Evolutionary conservation across 345 rosid species (phyloP).

Genomic region (Euclidium syriacum): DNA sequence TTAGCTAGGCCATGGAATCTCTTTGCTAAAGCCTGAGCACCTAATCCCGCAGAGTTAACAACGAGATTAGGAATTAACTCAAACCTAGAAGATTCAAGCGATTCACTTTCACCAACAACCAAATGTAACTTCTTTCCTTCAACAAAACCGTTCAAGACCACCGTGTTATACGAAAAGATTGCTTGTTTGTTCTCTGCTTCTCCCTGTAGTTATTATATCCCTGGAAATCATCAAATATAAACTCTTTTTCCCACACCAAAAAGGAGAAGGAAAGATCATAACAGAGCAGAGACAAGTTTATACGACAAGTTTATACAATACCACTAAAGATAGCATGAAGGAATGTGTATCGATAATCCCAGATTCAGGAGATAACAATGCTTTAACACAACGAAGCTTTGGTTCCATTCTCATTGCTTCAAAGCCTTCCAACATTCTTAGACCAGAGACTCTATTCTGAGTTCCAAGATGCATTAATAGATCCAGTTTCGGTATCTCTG

Average conservation of each 20-base stretch:
- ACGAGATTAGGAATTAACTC: slow-evolving; percentile 57
- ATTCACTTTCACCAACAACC: slow-evolving; percentile 43
- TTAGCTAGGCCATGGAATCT: slow-evolving; percentile 51
- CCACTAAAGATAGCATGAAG: slow-evolving; percentile 80
- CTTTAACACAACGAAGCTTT: slow-evolving; percentile 66
- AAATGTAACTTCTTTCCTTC: slow-evolving; percentile 53
- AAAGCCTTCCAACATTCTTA: slow-evolving; percentile 66
- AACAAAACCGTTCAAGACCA: slow-evolving; percentile 57
- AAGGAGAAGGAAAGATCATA: neutral
- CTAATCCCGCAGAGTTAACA: slow-evolving; percentile 80
- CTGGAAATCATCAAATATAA: slow-evolving; percentile 40
- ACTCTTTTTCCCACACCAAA: slow-evolving; percentile 18
- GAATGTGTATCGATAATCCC: slow-evolving; percentile 83
- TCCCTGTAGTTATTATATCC: slow-evolving; percentile 49
- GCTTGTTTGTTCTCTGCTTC: slow-evolving; percentile 67
- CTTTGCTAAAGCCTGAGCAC: slow-evolving; percentile 64
- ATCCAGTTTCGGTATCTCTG: slow-evolving; percentile 57
- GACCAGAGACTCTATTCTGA: slow-evolving; percentile 55
- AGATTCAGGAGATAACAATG: slow-evolving; percentile 67
- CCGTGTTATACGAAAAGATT: slow-evolving; percentile 71
- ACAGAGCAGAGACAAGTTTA: neutral
- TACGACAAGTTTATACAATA: slow-evolving; percentile 12
- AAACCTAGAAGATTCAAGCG: slow-evolving; percentile 45
- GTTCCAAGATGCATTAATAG: slow-evolving; percentile 50
- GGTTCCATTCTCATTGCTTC: slow-evolving; percentile 85